Conservation (phyloP, 2,329 filamentous ascomycete genomes). For the Penicillium glabrum region DNA sequence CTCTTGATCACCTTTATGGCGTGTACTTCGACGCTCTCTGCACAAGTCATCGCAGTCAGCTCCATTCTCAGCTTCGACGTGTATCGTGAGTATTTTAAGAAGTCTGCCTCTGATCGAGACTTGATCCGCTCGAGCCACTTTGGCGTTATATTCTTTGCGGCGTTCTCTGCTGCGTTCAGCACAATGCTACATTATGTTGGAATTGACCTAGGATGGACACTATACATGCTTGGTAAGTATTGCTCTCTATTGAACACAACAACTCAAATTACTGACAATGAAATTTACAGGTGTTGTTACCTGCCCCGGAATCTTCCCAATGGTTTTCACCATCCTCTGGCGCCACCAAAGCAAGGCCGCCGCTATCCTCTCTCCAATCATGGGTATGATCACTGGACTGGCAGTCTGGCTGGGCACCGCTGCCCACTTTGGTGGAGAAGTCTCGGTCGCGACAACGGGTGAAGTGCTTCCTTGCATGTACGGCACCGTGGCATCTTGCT, state of each 20-base stretch:
- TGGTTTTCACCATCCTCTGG: conserved; percentile 56
- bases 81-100: conserved; percentile 48
- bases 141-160: conserved; percentile 53
- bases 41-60: conserved; percentile 53
- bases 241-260: background rate
- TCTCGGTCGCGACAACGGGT: conserved; percentile 52
- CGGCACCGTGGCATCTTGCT: conserved; percentile 54
- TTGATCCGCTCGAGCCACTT: conserved; percentile 55
- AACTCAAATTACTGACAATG: background rate
- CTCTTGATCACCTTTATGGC: conserved; percentile 42
- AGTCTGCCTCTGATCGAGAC: conserved; percentile 47
- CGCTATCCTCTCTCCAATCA: conserved; percentile 51
- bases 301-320: conserved; percentile 56
- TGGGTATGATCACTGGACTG: conserved; percentile 53
- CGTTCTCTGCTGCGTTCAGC: conserved; percentile 54
- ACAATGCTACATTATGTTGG: conserved; percentile 56
- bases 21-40: conserved; percentile 48
- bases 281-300: conserved; percentile 46
- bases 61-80: conserved; percentile 56
- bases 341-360: conserved; percentile 50
- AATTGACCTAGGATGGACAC: conserved; percentile 55
- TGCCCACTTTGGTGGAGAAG: conserved; percentile 46
- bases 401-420: conserved; percentile 55
- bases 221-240: conserved; percentile 51
- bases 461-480: conserved; percentile 53